Percentiles rank a stretch among this genome's conserved stretches.
Conservation (phyloP, 106 monocot genomes). For the Triglochin maritima region DNA sequence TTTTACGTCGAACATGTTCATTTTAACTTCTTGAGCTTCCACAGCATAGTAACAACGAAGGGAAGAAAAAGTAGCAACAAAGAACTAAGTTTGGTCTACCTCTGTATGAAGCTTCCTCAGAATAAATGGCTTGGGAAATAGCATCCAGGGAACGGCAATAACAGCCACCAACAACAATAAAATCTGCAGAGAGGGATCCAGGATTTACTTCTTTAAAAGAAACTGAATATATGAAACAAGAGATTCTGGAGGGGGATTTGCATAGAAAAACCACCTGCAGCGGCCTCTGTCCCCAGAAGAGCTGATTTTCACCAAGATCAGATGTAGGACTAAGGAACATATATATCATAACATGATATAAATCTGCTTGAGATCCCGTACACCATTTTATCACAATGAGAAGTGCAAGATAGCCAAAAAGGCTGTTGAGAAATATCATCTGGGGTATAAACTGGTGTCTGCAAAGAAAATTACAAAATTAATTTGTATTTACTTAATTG, state of each 20-base stretch:
- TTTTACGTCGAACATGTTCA: no score
- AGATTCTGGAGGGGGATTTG: no score
- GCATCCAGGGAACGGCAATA: slow-evolving; percentile 96
- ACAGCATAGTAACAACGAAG: no score
- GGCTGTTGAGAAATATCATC: slow-evolving; percentile 88
- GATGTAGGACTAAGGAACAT: slow-evolving; percentile 99
- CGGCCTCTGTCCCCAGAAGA: slow-evolving; percentile 79
- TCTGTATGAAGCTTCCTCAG: slow-evolving; percentile 80
- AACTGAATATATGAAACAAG: background rate
- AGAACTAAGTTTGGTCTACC: slow-evolving; percentile 23
- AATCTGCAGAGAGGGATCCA: slow-evolving; percentile 41
- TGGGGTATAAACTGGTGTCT: slow-evolving; percentile 94
- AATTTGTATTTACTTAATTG: background rate
- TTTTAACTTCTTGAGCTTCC: no score
- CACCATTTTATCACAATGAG: slow-evolving; percentile 95
- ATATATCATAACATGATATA: slow-evolving; percentile 99
- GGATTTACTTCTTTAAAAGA: background rate
- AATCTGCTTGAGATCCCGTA: slow-evolving; percentile 83
- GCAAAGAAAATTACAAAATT: slow-evolving; percentile 5
- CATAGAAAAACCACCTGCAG: slow-evolving; percentile 41
- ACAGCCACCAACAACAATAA: slow-evolving; percentile 75
- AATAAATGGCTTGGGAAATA: slow-evolving; percentile 94
- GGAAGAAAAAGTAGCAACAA: background rate
- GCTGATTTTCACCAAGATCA: slow-evolving; percentile 93
- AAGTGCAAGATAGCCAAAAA: slow-evolving; percentile 90